phyloP scores from a whole-genome alignment of 2,329 filamentous ascomycete genomes.

The Colletotrichum sp. region DNA sequence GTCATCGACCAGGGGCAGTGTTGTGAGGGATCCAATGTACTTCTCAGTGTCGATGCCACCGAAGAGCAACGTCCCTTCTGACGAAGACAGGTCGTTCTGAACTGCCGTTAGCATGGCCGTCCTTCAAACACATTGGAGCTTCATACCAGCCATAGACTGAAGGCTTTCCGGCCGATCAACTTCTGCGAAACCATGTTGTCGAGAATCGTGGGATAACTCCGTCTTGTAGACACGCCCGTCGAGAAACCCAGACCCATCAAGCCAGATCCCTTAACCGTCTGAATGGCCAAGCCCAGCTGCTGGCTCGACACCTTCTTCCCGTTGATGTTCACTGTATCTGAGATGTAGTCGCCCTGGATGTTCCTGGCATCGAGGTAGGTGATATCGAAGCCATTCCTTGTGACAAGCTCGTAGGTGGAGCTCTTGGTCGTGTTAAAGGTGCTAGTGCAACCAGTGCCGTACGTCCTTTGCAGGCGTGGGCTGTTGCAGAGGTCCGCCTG shows the following conservation, averaged over 20 bases:
- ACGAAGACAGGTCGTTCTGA: conserved; percentile 50
- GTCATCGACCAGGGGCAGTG: conserved; percentile 56
- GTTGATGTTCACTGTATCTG: conserved; percentile 59
- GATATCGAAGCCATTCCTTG: conserved; percentile 58
- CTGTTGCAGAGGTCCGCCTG: conserved; percentile 15
- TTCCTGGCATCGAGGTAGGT: conserved; percentile 63
- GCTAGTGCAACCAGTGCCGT: conserved; percentile 24
- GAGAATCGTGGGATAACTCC: conserved; percentile 63
- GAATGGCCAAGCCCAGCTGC: conserved; percentile 59
- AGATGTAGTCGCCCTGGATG: conserved; percentile 62
- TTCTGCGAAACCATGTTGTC: conserved; percentile 67
- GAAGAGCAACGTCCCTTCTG: conserved; percentile 73
- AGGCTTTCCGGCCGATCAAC: conserved; percentile 67
- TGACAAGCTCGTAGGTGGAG: conserved; percentile 51
- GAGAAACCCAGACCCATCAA: conserved; percentile 66
- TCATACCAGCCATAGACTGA: conserved; percentile 68
- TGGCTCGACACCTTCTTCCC: conserved; percentile 52
- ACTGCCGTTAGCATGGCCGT: conserved; percentile 33
- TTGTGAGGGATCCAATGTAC: conserved; percentile 66
- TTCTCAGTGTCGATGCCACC: conserved; percentile 75
- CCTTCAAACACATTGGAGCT: not conserved
- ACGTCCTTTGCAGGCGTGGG: not conserved
- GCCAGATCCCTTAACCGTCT: conserved; percentile 56
- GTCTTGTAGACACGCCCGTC: conserved; percentile 49
- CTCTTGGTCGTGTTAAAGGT: conserved; percentile 48